Conservation (phyloP, 768 basidiomycete genomes). For the Lyophyllum shimeji region DNA sequence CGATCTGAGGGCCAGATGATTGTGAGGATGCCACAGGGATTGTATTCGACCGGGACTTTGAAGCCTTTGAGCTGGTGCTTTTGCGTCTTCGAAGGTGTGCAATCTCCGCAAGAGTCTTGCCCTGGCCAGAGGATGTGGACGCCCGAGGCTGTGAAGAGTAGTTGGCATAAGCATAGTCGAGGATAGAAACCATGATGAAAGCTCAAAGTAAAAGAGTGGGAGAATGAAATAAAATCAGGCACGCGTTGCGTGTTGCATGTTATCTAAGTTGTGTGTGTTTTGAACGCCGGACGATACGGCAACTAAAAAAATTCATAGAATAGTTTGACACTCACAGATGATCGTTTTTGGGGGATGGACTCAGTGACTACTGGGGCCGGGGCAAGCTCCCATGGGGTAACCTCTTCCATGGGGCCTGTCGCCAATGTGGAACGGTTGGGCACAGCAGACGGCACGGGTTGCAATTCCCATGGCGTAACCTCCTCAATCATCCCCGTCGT, state of each 20-base stretch:
- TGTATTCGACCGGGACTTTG: conserved; percentile 19
- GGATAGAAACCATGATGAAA: conserved; percentile 14
- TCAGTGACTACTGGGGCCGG: conserved; percentile 16
- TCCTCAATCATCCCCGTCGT: conserved; percentile 26
- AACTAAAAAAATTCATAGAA: conserved; percentile 6
- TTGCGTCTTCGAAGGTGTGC: conserved; percentile 32
- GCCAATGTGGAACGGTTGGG: conserved; percentile 22
- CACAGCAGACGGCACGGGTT: conserved; percentile 23
- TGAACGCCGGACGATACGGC: conserved; percentile 11
- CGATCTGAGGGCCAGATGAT: conserved; percentile 1
- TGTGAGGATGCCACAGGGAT: conserved; percentile 17
- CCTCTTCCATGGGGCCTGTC: conserved; percentile 27
- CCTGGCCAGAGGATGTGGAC: conserved; percentile 25
- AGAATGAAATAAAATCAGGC: conserved; percentile 5
- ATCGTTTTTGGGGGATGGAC: conserved; percentile 12
- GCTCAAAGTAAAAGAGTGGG: conserved; percentile 6
- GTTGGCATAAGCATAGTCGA: conserved; percentile 8
- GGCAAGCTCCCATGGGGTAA: conserved; percentile 33
- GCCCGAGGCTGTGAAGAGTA: conserved; percentile 23
- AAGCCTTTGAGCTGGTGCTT: conserved; percentile 29
- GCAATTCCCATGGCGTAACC: conserved; percentile 31
- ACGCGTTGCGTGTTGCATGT: conserved; percentile 1
- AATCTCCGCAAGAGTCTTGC: conserved; percentile 24
- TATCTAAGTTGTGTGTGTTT: conserved; percentile 6
- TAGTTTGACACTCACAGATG: conserved; percentile 20